phyloP scores from a whole-genome alignment of 768 basidiomycete genomes.

The Phanerochaete carnosa region DNA sequence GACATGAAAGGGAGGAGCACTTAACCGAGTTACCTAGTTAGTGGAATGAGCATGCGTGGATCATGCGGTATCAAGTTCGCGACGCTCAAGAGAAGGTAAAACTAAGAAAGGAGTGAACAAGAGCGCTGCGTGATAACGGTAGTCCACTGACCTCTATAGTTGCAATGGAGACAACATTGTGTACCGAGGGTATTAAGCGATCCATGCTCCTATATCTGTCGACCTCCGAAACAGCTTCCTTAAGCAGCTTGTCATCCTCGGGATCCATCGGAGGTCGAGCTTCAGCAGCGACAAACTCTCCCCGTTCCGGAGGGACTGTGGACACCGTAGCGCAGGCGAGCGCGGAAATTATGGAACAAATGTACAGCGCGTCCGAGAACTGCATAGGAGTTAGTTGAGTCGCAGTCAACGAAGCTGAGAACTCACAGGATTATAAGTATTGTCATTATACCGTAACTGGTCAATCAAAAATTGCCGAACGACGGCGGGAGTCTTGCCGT shows the following conservation, averaged over 20 bases:
- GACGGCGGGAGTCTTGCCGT: slow-evolving; percentile 81
- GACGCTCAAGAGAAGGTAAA: slow-evolving; percentile 72
- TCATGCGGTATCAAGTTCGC: slow-evolving; percentile 79
- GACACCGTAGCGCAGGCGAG: slow-evolving; percentile 80
- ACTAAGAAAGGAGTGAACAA: slow-evolving; percentile 43
- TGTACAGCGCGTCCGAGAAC: slow-evolving; percentile 91
- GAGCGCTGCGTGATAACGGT: background rate
- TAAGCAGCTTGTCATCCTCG: slow-evolving; percentile 68
- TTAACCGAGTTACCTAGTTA: slow-evolving; percentile 66
- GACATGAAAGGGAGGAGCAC: background rate
- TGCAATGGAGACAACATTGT: slow-evolving; percentile 91
- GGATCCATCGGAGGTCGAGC: slow-evolving; percentile 59
- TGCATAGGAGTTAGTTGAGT: slow-evolving; percentile 26
- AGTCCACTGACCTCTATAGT: slow-evolving; percentile 70
- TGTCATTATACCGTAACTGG: slow-evolving; percentile 93
- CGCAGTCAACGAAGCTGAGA: slow-evolving; percentile 2
- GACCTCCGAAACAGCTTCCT: slow-evolving; percentile 75
- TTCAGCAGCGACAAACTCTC: slow-evolving; percentile 71
- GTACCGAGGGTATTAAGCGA: slow-evolving; percentile 88
- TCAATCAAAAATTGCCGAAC: slow-evolving; percentile 89
- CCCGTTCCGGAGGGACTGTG: slow-evolving; percentile 72
- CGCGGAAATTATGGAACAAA: slow-evolving; percentile 81
- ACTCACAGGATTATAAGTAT: slow-evolving; percentile 83
- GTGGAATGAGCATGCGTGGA: slow-evolving; percentile 74
- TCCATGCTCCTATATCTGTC: slow-evolving; percentile 95